Evolutionary conservation across 805 yeast species (phyloP).

Genomic region (Zygosaccharomyces bailii): DNA sequence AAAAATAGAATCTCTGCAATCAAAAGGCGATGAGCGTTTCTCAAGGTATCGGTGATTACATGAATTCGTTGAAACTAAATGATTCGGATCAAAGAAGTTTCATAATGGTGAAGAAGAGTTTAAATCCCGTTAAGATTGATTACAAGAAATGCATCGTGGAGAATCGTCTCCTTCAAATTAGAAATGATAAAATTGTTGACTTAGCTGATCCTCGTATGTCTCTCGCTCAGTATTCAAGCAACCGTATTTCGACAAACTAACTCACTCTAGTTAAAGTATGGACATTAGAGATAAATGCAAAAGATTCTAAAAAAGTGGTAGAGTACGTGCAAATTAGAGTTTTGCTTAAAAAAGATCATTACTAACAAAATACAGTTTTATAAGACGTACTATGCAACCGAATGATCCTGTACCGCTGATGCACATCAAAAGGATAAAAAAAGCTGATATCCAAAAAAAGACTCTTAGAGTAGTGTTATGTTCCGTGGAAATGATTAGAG

Average conservation of each 20-base stretch:
- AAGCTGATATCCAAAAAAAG: slow-evolving; percentile 23
- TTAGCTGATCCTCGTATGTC: slow-evolving; percentile 29
- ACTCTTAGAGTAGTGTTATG: slow-evolving; percentile 46
- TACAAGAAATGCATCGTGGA: slow-evolving; percentile 44
- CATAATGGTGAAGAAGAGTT: slow-evolving; percentile 38
- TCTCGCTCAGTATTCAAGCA: background rate
- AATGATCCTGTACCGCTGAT: slow-evolving; percentile 30
- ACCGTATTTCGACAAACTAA: slow-evolving; percentile 8
- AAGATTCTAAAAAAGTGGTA: slow-evolving; percentile 29
- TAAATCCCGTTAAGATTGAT: slow-evolving; percentile 42
- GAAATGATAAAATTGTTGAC: slow-evolving; percentile 24
- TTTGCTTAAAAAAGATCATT: background rate
- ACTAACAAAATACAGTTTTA: slow-evolving; percentile 17
- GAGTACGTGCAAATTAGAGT: slow-evolving; percentile 18
- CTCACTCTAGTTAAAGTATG: slow-evolving; percentile 45
- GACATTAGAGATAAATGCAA: slow-evolving; percentile 46
- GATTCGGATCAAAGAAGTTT: background rate
- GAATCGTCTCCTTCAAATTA: slow-evolving; percentile 45
- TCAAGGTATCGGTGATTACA: background rate
- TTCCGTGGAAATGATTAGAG: slow-evolving; percentile 37
- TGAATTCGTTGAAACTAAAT: background rate
- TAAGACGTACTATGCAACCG: slow-evolving; percentile 27
- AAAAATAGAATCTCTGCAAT: too few relatives aligned
- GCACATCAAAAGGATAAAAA: slow-evolving; percentile 55
- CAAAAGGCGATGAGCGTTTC: background rate